Evolutionary conservation across 768 basidiomycete species (phyloP).

Genomic region (Macrolepiota fuliginosa): DNA sequence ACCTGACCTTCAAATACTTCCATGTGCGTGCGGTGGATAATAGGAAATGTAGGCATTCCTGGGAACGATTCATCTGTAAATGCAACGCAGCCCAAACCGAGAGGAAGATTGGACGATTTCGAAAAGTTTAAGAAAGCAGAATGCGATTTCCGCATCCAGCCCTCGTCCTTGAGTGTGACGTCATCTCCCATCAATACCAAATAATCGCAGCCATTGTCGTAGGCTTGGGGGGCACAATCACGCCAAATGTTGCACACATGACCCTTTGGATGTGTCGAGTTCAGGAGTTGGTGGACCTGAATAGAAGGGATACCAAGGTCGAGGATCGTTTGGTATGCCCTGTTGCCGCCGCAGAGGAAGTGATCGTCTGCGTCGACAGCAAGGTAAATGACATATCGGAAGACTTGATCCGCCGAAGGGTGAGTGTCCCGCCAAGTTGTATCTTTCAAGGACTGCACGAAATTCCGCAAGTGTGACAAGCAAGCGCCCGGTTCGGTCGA

Average conservation of each 20-base stretch:
- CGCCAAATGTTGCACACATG: slow-evolving; percentile 55
- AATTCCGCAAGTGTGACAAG: too few relatives aligned
- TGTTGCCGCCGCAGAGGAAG: slow-evolving; percentile 32
- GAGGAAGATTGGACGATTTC: slow-evolving; percentile 25
- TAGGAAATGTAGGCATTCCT: slow-evolving; percentile 65
- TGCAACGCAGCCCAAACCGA: slow-evolving; percentile 55
- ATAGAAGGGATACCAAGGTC: too few relatives aligned
- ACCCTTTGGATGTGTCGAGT: slow-evolving; percentile 40
- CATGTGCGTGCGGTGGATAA: slow-evolving; percentile 56
- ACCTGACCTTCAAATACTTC: slow-evolving; percentile 51
- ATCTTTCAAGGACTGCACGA: slow-evolving; percentile 39
- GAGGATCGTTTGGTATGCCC: too few relatives aligned
- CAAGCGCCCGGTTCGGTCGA: too few relatives aligned
- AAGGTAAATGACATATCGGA: slow-evolving; percentile 38
- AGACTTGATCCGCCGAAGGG: neutral
- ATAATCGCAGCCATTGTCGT: slow-evolving; percentile 46
- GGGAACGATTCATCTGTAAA: slow-evolving; percentile 55
- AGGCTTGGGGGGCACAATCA: slow-evolving; percentile 45
- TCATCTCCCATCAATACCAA: slow-evolving; percentile 56
- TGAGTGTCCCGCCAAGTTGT: slow-evolving; percentile 46
- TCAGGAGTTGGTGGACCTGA: slow-evolving; percentile 30
- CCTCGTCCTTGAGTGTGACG: slow-evolving; percentile 44
- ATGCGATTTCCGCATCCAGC: slow-evolving; percentile 48
- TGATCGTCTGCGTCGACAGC: slow-evolving; percentile 51
- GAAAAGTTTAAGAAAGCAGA: too few relatives aligned